These are phyloP conservation scores for bread wheat (Triticum aestivum) DNA, from an alignment of 176 grass and related monocot genomes.

Conservation along the genomic window DNA sequence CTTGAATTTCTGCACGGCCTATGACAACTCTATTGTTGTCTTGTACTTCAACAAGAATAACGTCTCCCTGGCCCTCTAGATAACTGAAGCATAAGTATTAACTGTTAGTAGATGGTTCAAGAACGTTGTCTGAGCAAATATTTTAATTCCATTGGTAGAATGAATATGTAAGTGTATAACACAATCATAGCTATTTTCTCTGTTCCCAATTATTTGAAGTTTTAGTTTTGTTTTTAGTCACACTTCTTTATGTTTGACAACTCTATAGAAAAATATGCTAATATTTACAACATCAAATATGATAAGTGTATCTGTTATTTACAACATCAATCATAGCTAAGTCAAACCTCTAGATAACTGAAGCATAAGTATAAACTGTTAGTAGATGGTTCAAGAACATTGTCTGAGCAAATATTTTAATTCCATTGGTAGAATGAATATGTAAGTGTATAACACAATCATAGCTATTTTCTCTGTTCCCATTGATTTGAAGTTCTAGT, in stretches of 20 bases:
- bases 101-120: slow-evolving; percentile 26
- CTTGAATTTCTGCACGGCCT: slow-evolving; percentile 67
- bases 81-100: slow-evolving; percentile 51
- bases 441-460: slow-evolving; percentile 1
- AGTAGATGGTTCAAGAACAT: slow-evolving; percentile 27
- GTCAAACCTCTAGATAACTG: slow-evolving; percentile 64
- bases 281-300: no score
- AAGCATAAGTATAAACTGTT: slow-evolving; percentile 22
- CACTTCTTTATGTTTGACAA: no score
- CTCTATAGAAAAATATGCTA: no score
- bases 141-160: slow-evolving; percentile 1
- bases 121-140: background rate
- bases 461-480: background rate
- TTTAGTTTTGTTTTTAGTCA: no score
- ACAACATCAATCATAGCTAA: no score
- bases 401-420: background rate
- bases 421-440: background rate
- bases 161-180: background rate
- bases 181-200: background rate
- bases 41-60: slow-evolving; percentile 76
- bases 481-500: no score
- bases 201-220: background rate
- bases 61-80: slow-evolving; percentile 70
- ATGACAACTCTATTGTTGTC: slow-evolving; percentile 62
- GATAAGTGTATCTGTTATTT: background rate